Base-by-base conservation (phyloP, 225 moss, liverwort and hornwort species). In the Asterella californica region DNA sequence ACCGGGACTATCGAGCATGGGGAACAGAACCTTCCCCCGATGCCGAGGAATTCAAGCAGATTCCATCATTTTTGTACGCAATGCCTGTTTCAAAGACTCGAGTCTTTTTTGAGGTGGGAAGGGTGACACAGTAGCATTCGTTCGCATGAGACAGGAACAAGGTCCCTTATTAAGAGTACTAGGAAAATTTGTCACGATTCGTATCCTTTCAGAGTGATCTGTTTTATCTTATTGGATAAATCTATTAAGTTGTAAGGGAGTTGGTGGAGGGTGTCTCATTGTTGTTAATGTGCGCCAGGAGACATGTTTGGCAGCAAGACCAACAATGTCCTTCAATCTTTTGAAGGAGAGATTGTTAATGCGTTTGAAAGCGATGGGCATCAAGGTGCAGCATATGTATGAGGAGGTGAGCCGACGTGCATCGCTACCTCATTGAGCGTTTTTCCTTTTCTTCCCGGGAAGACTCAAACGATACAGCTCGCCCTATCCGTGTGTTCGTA, bases 291-390 rank as follows among this genome's bases (percentile, higher is more conserved):
- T 83, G 73, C 79, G 19, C 30, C 90, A 99, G 99, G 99, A 99
- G 84, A 99, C 99, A 3, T 99, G 99, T 80, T 88, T 99, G 88
- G 99, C 95, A 80, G 95, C 93, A 45, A 93, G 99, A 81, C 99
- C 99, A 69, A 91, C 90, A 29, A 89, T 99, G 93, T 85, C 99
- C 47, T 99, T 99, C 77, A 88, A 90, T 77, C 86, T 93, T 73
- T 86, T 99, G 75, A 92, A 93, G 87, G 90, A 87, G 75, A 92
- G 99, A 84, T 85, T 99, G 73, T 80, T 83, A 27, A 90, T 87
- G 64, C 91, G 99, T 48, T 80, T 99, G 52, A 82, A 88, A 52
- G 91, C 91, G 83, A 99, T 99, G 99, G 91, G 89, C 42, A 88
- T 99, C 34, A 99, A 93, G 72, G 81, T 99, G 70, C 63, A 83